Evolutionary conservation across 352 stramenopile genomes (phyloP).

Genomic region (Paralagenidium karlingii): DNA sequence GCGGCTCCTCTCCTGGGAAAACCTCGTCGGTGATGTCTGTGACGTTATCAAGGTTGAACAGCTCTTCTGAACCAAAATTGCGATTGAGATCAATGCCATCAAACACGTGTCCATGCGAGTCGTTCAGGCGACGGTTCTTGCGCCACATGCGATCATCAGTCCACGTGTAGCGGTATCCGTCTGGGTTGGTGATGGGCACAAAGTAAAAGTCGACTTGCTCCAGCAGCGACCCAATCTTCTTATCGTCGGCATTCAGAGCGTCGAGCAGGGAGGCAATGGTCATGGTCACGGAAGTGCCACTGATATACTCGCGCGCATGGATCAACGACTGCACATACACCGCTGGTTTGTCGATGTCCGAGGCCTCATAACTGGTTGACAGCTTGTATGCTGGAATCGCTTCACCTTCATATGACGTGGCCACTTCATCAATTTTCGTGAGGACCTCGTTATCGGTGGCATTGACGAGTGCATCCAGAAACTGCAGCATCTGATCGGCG

Average conservation of each 20-base stretch:
- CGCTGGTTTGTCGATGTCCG: slow-evolving; percentile 5
- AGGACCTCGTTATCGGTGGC: slow-evolving; percentile 7
- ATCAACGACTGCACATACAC: slow-evolving; percentile 16
- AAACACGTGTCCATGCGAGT: neutral
- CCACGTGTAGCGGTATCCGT: slow-evolving; percentile 16
- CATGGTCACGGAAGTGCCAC: slow-evolving; percentile 12
- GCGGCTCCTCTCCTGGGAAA: slow-evolving; percentile 12
- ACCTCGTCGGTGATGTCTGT: slow-evolving; percentile 7
- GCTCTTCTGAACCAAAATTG: slow-evolving; percentile 14
- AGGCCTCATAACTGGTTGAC: slow-evolving; percentile 7
- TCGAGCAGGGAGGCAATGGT: slow-evolving; percentile 14
- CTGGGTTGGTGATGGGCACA: slow-evolving; percentile 19
- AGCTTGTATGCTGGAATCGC: slow-evolving; percentile 16
- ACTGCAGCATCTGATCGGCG: slow-evolving; percentile 8
- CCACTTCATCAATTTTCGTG: slow-evolving; percentile 12
- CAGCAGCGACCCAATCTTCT: slow-evolving; percentile 8
- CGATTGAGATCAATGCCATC: slow-evolving; percentile 20
- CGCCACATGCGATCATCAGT: slow-evolving; percentile 11
- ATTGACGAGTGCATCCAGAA: slow-evolving; percentile 10
- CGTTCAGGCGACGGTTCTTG: slow-evolving; percentile 15
- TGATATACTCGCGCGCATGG: slow-evolving; percentile 22
- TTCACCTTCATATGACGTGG: slow-evolving; percentile 9
- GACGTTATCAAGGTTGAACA: slow-evolving; percentile 10
- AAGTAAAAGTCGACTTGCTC: slow-evolving; percentile 18
- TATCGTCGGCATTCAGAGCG: slow-evolving; percentile 9